Conservation (phyloP, 495 filamentous ascomycete species). For the Penicillium crystallinum region DNA sequence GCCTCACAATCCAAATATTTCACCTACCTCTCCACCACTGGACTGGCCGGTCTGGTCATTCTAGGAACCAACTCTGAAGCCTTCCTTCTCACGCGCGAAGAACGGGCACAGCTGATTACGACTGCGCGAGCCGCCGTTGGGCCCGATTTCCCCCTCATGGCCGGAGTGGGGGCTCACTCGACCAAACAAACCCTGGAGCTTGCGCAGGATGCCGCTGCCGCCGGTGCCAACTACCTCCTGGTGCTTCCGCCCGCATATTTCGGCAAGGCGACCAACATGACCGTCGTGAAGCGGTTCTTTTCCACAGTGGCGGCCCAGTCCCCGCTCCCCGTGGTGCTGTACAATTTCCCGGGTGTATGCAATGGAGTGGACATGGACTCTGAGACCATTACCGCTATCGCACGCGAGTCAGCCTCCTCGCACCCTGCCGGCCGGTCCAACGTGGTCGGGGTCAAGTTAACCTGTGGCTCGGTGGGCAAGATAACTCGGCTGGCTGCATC, state of each 20-base stretch:
- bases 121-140: constrained; percentile 49
- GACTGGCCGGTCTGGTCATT: constrained; percentile 53
- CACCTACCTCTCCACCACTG: constrained; percentile 48
- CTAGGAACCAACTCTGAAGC: constrained; percentile 62
- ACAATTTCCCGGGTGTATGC: constrained; percentile 68
- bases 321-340: constrained; percentile 56
- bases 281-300: constrained; percentile 57
- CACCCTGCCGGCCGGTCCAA: constrained; percentile 46
- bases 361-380: constrained; percentile 66
- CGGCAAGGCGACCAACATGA: constrained; percentile 50
- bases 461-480: constrained; percentile 66
- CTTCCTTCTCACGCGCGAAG: constrained; percentile 57
- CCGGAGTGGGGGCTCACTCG: constrained; percentile 57
- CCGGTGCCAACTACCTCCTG: constrained; percentile 55
- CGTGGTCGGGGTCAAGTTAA: constrained; percentile 63
- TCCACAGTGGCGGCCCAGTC: constrained; percentile 46
- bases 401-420: constrained; percentile 33
- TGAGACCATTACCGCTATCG: constrained; percentile 51
- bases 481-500: constrained; percentile 52
- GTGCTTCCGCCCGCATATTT: constrained; percentile 62
- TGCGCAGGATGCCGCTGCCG: constrained; percentile 49
- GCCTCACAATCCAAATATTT: constrained; percentile 48
- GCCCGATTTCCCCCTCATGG: constrained; percentile 53
- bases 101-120: constrained; percentile 47
- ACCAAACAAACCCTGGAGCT: constrained; percentile 56